Conservation (phyloP, 768 basidiomycete species). For the Mycena crocata region DNA sequence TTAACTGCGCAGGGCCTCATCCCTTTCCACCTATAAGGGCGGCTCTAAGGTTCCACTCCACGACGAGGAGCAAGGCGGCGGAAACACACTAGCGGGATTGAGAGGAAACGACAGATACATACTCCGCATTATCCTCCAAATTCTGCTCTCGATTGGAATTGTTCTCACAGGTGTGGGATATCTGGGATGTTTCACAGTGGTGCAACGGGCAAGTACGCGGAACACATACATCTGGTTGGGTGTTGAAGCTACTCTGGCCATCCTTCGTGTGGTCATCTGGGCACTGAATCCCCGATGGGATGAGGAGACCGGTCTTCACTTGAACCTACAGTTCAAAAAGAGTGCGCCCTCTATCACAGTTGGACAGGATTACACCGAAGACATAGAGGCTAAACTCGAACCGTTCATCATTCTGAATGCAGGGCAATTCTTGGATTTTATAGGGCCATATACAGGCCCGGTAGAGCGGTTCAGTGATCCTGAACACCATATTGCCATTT, state of each 20-base stretch:
- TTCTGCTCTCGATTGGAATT: background rate
- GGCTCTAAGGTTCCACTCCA: background rate
- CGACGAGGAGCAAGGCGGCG: background rate
- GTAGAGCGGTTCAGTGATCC: constrained; percentile 8
- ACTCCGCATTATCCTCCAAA: background rate
- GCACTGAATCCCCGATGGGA: constrained; percentile 5
- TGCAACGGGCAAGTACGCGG: background rate
- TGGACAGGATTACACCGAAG: background rate
- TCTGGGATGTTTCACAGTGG: constrained; percentile 21
- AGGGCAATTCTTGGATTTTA: background rate
- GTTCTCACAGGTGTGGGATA: constrained; percentile 7
- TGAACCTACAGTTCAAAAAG: background rate
- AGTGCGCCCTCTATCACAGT: background rate
- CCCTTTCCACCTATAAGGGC: too few relatives aligned
- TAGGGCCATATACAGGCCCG: constrained; percentile 2
- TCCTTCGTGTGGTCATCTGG: constrained; percentile 11
- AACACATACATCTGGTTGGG: constrained; percentile 22
- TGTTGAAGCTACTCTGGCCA: constrained; percentile 7
- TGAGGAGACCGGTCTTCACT: background rate
- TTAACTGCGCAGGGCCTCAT: too few relatives aligned
- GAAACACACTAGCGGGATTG: too few relatives aligned
- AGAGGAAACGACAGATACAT: too few relatives aligned
- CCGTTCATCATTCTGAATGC: background rate
- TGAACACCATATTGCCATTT: background rate
- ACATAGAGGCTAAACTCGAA: too few relatives aligned